Percentiles rank a stretch among this genome's conserved stretches.
phyloP scores from a whole-genome alignment of 2,329 filamentous ascomycete species.

The Emergomyces pasteurianus region DNA sequence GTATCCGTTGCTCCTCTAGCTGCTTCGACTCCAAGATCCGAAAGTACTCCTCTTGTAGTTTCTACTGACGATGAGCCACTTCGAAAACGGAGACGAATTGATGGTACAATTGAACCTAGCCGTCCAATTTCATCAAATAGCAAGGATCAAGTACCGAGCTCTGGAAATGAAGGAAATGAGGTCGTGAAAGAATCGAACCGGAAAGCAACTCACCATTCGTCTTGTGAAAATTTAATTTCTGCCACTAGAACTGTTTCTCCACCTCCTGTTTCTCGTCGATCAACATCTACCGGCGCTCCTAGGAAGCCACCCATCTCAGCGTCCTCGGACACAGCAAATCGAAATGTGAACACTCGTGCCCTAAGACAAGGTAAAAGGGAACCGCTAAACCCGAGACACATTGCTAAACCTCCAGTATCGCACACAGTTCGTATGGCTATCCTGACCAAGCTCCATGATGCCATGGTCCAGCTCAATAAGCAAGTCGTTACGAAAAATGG shows the following conservation, averaged over 20 bases:
- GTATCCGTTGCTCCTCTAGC: background rate
- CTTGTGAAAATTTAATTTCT: constrained; percentile 14
- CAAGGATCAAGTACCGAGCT: background rate
- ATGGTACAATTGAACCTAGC: background rate
- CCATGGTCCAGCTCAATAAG: constrained; percentile 32
- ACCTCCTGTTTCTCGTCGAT: constrained; percentile 14
- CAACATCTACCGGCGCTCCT: background rate
- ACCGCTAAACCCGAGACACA: constrained; percentile 34
- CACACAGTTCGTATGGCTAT: constrained; percentile 32
- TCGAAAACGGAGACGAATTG: constrained; percentile 20
- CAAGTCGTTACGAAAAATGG: constrained; percentile 24
- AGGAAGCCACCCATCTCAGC: background rate
- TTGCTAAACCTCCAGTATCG: constrained; percentile 31
- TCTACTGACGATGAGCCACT: constrained; percentile 12
- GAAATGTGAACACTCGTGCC: background rate
- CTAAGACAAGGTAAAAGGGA: constrained; percentile 27
- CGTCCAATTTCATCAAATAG: background rate
- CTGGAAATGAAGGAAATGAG: background rate
- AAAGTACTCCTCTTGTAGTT: background rate
- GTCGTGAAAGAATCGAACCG: background rate
- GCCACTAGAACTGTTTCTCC: constrained; percentile 18
- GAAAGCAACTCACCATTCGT: constrained; percentile 6
- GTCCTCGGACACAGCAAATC: background rate
- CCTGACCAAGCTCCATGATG: constrained; percentile 32
- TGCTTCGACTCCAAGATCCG: background rate